phyloP scores from a whole-genome alignment of 441 rosid genomes.

The Erysimum pusillum region DNA sequence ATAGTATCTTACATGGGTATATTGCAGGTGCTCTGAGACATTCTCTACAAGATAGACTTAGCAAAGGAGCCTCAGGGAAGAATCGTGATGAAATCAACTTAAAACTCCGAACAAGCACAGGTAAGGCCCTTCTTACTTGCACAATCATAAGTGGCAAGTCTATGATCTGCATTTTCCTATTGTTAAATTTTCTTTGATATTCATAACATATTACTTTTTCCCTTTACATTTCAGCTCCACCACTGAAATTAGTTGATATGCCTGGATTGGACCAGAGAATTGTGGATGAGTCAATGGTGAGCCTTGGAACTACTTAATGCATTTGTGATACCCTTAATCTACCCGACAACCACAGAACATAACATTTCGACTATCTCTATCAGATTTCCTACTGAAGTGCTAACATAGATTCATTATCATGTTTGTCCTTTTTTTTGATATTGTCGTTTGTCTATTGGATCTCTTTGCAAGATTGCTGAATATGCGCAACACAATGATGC shows the following conservation, averaged over 20 bases:
- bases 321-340: conserved; percentile 24
- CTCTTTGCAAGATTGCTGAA: conserved; percentile 59
- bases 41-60: conserved; percentile 78
- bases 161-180: conserved; percentile 19
- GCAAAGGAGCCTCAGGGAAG: conserved; percentile 75
- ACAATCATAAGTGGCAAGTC: conserved; percentile 15
- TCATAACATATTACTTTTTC: conserved; percentile 13
- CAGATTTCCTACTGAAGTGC: background rate
- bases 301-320: conserved; percentile 41
- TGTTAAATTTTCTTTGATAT: conserved; percentile 2
- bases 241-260: conserved; percentile 73
- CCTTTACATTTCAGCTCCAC: conserved; percentile 65
- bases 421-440: conserved; percentile 27
- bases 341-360: conserved; percentile 20
- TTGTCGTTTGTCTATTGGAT: conserved; percentile 40
- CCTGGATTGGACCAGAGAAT: conserved; percentile 82
- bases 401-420: conserved; percentile 14
- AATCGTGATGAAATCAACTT: conserved; percentile 70
- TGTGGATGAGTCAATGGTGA: conserved; percentile 72
- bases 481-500: conserved; percentile 73
- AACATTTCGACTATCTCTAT: background rate
- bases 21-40: conserved; percentile 73
- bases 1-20: conserved; percentile 33
- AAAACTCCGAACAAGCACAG: conserved; percentile 82
- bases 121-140: conserved; percentile 44